Evolutionary conservation across 352 stramenopile species (phyloP), one percentile per base, ranked within the genome.

Genomic region (Globisporangium nodosum): DNA sequence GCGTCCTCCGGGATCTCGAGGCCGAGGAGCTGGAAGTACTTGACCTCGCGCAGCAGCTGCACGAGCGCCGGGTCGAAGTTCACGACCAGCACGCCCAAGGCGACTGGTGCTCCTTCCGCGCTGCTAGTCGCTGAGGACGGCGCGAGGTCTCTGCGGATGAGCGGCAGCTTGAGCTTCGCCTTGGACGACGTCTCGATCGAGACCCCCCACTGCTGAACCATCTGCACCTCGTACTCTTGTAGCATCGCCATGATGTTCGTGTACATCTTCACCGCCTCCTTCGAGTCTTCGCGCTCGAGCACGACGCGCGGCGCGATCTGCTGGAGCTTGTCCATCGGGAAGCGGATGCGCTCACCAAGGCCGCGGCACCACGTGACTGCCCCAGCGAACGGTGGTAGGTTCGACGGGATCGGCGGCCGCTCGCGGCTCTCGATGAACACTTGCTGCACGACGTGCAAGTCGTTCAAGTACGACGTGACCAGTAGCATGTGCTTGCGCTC

Each of bases 51-150:
- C 20, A 98, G 61, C 8, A 98, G 73, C 16, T 96, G 83, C 7
- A 97, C 87, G 4, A 98, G 61, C 3, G 89, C 80, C 5, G 89
- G 73, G 61, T 97, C 89, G 53, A 97, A 98, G 63, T 97, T 97
- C 0, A 97, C 90, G 15, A 78, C 72, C 2, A 98, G 65, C 39
- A 76, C 49, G 0, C 76, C 69, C 6, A 39, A 47, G 50, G 46
- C 35, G 47, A 53, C 52, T 70, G 61, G 9, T 64, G 68, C 20
- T 47, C 21, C n/a, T 37, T 31, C 21, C 40, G 33, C 8, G 18
- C 11, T 30, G 20, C 45, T 31, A 27, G 18, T 54, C 3, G 11
- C 8, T 27, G 18, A 21, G 15, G 7, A 31, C 1, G 33, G 11
- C 16, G 57, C 49, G 21, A 63, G 42, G 8, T 92, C 78, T 24